Base-by-base conservation (phyloP, 2,329 filamentous ascomycete genomes). In the Tolypocladium tundrense region DNA sequence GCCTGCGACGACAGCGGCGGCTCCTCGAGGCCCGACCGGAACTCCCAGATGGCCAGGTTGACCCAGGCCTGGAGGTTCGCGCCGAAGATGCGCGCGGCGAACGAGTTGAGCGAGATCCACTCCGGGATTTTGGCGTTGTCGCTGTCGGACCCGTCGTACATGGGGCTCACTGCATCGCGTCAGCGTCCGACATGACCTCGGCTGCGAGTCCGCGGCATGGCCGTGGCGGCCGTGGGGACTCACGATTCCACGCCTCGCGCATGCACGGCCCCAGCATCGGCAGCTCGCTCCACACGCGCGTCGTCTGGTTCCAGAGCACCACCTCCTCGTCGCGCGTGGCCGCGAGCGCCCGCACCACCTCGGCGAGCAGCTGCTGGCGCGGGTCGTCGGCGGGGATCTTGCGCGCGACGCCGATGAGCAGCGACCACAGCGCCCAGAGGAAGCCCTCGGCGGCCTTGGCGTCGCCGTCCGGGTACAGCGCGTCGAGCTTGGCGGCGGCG, bases 61-160 rank as follows among this genome's bases (percentile, higher is more conserved):
- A 60, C 60, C 62, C 67, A 69, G 13, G 54, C 16, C 31, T 61
- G 58, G 21, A 65, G 59, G 9, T 51, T 40, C n/a, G 60, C 54
- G 59, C 64, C 66, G 56, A 68, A 63, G 21, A 71, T 59, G 53
- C 66, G 69, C 31, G 70, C 70, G 53, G 65, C 63, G 51, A 72
- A 70, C 13, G 69, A 69, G 63, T 72, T 69, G 61, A 72, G 60
- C 11, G 66, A 68, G 39, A 67, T 60, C 69, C 69, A 73, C 54
- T 66, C 58, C 4, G 59, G 27, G 37, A 67, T 57, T 13, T 60
- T 51, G 40, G 42, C 57, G 24, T 62, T 58, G 48, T 68, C 62
- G n/a, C 58, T 40, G 10, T 66, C 61, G 24, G 62, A 62, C 56
- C 59, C 62, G 48, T 68, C 59, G 56, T 65, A 66, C 21, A 62